Base-by-base conservation (phyloP, 208 protist genomes). In the Acanthamoeba castellanii region DNA sequence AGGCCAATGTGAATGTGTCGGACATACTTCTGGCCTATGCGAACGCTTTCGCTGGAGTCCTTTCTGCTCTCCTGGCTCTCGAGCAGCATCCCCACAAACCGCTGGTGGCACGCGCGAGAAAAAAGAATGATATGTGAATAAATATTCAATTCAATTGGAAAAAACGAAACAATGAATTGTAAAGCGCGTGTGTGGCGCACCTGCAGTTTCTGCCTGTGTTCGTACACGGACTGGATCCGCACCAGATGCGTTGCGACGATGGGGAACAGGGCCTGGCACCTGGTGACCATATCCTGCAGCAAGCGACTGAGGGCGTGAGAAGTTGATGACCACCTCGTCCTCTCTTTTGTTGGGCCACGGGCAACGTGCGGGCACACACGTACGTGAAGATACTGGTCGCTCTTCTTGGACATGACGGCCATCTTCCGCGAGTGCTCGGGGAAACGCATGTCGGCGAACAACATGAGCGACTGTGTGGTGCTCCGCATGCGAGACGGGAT, bases 391-490 rank as follows among this genome's bases (percentile, higher is more conserved):
- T 66, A 88, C 5, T 27, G 47, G 50, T 88, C 81, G 81, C 81
- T 88, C 47, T 88, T 88, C 81, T 64, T 88, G 81, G 30, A 11
- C 50, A 88, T 55, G 9, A 30, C 27, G 9, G 14, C 30, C 13
- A 88, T 88, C 50, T 64, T 88, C 32, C 81, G 81, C 25, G 81
- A 57, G n/a, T 88, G 81, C 81, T 88, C 81, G 52, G 50, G n/a
- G n/a, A 42, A 88, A 1, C n/a, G 81, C 45, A 88, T 34, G n/a
- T 30, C 16, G 9, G 76, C 16, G 9, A 37, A 85, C 22, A 85
- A 11, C 18, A 55, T 52, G 22, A 85, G 76, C 76, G 42, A 20
- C 76, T 85, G 37, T 11, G 68, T 25, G 68, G 32, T n/a, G 68
- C 32, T 45, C 68, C 7, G 30, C 68, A 22, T 7, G 59, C 59